Evolutionary conservation across 371 early-diverging fungal genomes (phyloP).

Genomic region (Batkoa obscura): DNA sequence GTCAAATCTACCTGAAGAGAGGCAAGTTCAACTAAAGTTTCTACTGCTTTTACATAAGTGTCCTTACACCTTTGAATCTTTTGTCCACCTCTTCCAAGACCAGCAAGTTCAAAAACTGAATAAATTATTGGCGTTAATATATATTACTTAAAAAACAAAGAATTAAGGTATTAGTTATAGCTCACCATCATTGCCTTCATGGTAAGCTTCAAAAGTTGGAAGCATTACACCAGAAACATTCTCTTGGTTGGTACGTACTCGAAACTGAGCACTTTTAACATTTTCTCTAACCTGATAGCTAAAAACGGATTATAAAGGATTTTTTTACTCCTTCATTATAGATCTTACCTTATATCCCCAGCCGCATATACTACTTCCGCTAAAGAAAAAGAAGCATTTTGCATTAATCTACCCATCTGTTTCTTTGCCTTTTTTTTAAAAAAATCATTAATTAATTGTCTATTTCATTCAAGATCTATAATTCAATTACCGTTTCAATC

Average conservation of each 20-base stretch:
- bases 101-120: slow-evolving; percentile 82
- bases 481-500: slow-evolving; percentile 58
- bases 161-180: not conserved
- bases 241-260: slow-evolving; percentile 79
- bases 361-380: slow-evolving; percentile 95
- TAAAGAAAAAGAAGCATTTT: slow-evolving; percentile 91
- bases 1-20: slow-evolving; percentile 59
- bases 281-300: slow-evolving; percentile 90
- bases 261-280: slow-evolving; percentile 74
- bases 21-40: slow-evolving; percentile 87
- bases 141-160: slow-evolving; percentile 8
- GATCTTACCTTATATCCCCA: slow-evolving; percentile 78
- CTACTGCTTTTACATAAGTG: slow-evolving; percentile 83
- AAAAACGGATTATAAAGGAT: not conserved
- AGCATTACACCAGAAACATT: slow-evolving; percentile 95
- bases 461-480: not conserved
- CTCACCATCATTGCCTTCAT: slow-evolving; percentile 68
- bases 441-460: not conserved
- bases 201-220: slow-evolving; percentile 75
- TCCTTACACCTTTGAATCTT: slow-evolving; percentile 86
- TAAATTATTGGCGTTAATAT: not conserved
- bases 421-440: slow-evolving; percentile 37
- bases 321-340: not conserved
- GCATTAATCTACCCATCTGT: slow-evolving; percentile 94
- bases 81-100: slow-evolving; percentile 96